Conservation (phyloP, 1,284 basidiomycete species). For the Agroathelia rolfsii region DNA sequence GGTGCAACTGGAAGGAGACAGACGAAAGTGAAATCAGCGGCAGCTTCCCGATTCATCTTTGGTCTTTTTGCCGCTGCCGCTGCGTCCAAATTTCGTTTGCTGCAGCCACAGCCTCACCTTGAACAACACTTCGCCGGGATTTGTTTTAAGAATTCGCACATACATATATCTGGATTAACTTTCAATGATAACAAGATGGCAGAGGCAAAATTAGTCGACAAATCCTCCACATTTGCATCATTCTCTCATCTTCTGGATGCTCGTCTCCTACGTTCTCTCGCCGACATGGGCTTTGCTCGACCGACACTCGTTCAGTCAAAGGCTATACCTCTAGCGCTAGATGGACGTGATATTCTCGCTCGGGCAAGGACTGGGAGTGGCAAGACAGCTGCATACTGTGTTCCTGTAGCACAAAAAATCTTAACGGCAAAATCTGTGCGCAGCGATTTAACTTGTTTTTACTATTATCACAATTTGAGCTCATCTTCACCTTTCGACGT, state of each 20-base stretch:
- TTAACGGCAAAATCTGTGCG: conserved; percentile 71
- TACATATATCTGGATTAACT: neutral
- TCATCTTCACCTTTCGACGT: neutral
- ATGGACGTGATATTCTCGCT: conserved; percentile 88
- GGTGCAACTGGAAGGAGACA: too few relatives aligned
- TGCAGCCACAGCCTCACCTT: conserved; percentile 8
- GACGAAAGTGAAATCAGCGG: too few relatives aligned
- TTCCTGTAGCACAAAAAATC: conserved; percentile 88
- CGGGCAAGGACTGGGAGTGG: conserved; percentile 92
- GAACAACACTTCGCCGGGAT: neutral
- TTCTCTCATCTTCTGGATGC: conserved; percentile 69
- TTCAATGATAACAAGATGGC: conserved; percentile 25
- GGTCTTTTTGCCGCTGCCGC: conserved; percentile 11
- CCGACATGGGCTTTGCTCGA: conserved; percentile 72
- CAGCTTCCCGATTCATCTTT: conserved; percentile 4
- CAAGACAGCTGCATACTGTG: conserved; percentile 94
- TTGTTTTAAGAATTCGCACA: neutral
- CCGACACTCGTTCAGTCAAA: conserved; percentile 78
- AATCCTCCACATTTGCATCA: conserved; percentile 48
- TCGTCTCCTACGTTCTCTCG: conserved; percentile 69
- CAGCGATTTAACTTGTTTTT: conserved; percentile 22
- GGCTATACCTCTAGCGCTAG: conserved; percentile 80
- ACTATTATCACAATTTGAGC: conserved; percentile 1
- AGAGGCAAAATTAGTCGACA: conserved; percentile 39
- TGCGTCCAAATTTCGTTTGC: conserved; percentile 13